Conservation (phyloP, 2,329 filamentous ascomycete genomes). For the Rhinocladiella similis region DNA sequence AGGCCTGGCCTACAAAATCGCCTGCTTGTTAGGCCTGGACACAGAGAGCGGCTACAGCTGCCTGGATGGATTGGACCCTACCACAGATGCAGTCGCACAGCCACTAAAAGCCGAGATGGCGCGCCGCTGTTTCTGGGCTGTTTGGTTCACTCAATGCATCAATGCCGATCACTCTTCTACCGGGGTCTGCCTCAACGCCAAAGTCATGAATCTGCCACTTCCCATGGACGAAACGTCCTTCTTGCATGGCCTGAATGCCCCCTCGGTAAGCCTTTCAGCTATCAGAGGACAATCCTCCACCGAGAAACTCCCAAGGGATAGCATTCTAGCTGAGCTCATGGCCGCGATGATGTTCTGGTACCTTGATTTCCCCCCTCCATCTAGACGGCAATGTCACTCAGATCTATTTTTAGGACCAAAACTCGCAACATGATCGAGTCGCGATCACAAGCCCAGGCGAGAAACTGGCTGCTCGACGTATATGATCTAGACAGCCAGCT, state of each 20-base stretch:
- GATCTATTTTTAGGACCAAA: no score
- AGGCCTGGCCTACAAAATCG: slow-evolving; percentile 15
- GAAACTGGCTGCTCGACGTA: slow-evolving; percentile 5
- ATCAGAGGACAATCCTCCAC: background rate
- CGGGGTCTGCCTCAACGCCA: slow-evolving; percentile 1
- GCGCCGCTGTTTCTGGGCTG: slow-evolving; percentile 13
- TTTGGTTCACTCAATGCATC: slow-evolving; percentile 16
- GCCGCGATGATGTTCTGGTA: no score
- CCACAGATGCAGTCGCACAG: no score
- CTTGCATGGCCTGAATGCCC: background rate
- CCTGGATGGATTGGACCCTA: no score
- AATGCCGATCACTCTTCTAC: slow-evolving; percentile 8
- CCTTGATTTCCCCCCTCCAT: no score
- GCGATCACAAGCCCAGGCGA: background rate
- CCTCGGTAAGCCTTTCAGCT: background rate
- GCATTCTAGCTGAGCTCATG: no score
- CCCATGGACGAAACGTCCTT: slow-evolving; percentile 10
- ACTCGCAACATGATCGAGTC: slow-evolving; percentile 2
- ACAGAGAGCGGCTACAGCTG: no score
- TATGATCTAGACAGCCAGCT: slow-evolving; percentile 11
- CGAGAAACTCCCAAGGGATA: no score
- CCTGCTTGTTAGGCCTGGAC: slow-evolving; percentile 8
- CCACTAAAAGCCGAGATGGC: no score
- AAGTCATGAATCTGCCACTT: slow-evolving; percentile 11
- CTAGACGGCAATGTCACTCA: no score